Evolutionary conservation across 352 stramenopile species (phyloP), one percentile per base, ranked within the genome.

Genomic region (Pythium sp.): DNA sequence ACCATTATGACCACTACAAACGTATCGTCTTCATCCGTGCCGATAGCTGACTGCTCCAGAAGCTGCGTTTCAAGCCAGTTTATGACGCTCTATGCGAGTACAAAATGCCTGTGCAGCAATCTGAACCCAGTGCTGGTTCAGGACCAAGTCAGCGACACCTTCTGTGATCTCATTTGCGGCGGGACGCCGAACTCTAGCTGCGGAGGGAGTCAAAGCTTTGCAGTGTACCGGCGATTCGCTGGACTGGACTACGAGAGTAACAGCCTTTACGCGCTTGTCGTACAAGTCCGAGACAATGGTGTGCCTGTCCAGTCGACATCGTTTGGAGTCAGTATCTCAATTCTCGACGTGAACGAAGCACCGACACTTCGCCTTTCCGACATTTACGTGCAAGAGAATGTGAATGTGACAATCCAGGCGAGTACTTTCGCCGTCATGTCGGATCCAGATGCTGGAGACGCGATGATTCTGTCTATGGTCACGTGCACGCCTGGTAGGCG

Each of bases 51-150:
- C 3, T 79, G 73, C 60, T 71, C 67, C 12, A 32, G 58, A 7
- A 43, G 36, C 14, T 79, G 73, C 9, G 28, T 55, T 36, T 55
- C 59, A 15, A 68, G 20, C 8, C 73, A 77, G 64, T 73, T 72
- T 26, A 77, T 77, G 73, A 55, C 51, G n/a, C 34, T 79, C 59
- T 60, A 61, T 20, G 67, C 54, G 22, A 57, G 24, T 51, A 43
- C 32, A 8, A 68, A 69, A 3, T 79, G 73, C 15, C 71, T 54
- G 53, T 79, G 73, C 55, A 65, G 67, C 51, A 79, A 70, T 28
- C n/a, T 67, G 6, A 9, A 24, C 5, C 73, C 65, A 46, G 71
- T 26, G 18, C 24, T 64, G 32, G 11, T 20, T 34, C 28, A 14
- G 26, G 53, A 58, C 20, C 46, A 67, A 59, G n/a, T 67, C 20